Percentiles rank a stretch among this genome's conserved stretches.
Evolutionary conservation across 352 stramenopile species (phyloP).

Genomic region (Pythium myriotylum): DNA sequence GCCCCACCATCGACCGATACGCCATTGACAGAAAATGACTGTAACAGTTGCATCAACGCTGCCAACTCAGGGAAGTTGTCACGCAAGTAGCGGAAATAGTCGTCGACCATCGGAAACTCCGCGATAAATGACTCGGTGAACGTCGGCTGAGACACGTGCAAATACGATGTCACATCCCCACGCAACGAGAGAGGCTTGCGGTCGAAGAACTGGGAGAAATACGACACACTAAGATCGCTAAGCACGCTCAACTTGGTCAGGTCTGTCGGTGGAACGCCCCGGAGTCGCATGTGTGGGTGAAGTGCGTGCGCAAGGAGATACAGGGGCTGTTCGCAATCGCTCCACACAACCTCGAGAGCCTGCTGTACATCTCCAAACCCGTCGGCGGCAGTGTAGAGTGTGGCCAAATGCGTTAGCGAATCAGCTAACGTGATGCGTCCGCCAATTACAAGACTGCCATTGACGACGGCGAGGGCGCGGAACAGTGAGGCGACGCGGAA

Average conservation of each 20-base stretch:
- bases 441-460: constrained; percentile 26
- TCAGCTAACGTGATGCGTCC: constrained; percentile 39
- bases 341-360: constrained; percentile 60
- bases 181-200: constrained; percentile 50
- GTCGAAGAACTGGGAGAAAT: constrained; percentile 54
- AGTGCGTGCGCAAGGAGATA: constrained; percentile 63
- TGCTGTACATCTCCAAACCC: constrained; percentile 50
- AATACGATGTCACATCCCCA: constrained; percentile 67
- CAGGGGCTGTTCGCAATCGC: constrained; percentile 63
- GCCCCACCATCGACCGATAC: background rate
- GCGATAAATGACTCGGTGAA: constrained; percentile 52
- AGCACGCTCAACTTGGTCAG: constrained; percentile 63
- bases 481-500: constrained; percentile 50
- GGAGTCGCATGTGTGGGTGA: constrained; percentile 53
- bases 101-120: constrained; percentile 60
- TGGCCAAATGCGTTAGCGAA: constrained; percentile 44
- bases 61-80: constrained; percentile 64
- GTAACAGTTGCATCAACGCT: constrained; percentile 65
- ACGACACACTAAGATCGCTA: constrained; percentile 58
- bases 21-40: constrained; percentile 42
- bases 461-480: constrained; percentile 37
- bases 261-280: constrained; percentile 38
- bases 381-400: constrained; percentile 45
- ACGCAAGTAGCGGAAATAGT: constrained; percentile 70
- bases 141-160: constrained; percentile 55